Percentiles rank a stretch among this genome's conserved stretches.
Conservation (phyloP, 2,329 filamentous ascomycete species). For the Neospermospora avenae region DNA sequence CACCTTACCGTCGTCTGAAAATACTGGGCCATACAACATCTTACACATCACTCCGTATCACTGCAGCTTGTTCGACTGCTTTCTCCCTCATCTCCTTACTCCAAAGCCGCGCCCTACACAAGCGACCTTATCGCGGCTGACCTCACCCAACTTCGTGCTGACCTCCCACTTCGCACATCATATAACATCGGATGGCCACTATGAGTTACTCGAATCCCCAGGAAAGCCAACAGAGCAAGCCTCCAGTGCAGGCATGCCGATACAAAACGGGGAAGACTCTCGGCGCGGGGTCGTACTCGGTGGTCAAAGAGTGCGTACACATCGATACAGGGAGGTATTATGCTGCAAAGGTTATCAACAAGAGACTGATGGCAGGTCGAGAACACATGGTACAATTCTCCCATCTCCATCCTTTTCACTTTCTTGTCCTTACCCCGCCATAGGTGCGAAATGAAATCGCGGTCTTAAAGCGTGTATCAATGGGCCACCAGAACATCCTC, state of each 20-base stretch:
- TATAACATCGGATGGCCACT: constrained; percentile 4
- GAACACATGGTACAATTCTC: constrained; percentile 87
- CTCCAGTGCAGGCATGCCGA: constrained; percentile 78
- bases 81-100: constrained; percentile 1
- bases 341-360: constrained; percentile 99
- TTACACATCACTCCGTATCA: neutral
- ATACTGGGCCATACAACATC: neutral
- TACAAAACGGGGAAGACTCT: constrained; percentile 99
- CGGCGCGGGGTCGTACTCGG: constrained; percentile 94
- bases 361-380: constrained; percentile 91
- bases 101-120: neutral
- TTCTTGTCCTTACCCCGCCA: constrained; percentile 7
- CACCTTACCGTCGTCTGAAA: neutral
- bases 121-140: constrained; percentile 9
- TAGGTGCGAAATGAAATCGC: constrained; percentile 97
- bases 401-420: neutral
- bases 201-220: constrained; percentile 29
- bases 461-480: constrained; percentile 94
- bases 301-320: constrained; percentile 98
- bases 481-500: constrained; percentile 97
- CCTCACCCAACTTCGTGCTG: neutral
- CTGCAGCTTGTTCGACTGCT: neutral
- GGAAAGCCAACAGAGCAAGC: constrained; percentile 27
- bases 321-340: constrained; percentile 98
- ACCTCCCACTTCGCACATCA: neutral